Evolutionary conservation across 768 basidiomycete species (phyloP).

Genomic region (Mycena epipterygia): DNA sequence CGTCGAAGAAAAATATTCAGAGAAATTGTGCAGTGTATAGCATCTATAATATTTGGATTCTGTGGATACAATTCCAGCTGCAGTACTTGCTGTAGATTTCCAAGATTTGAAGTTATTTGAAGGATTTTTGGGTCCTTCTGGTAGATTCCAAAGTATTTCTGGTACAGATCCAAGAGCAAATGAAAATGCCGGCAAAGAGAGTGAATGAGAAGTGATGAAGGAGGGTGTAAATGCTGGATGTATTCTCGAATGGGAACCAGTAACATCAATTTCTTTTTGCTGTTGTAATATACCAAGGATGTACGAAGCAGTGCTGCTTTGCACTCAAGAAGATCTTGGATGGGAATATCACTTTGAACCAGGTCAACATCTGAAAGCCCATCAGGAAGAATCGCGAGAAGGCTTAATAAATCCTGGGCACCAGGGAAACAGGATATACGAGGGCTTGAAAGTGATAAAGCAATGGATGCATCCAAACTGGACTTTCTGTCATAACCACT

Average conservation of each 20-base stretch:
- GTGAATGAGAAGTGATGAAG: not conserved
- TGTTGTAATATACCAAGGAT: constrained; percentile 3
- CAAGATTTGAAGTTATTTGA: not conserved
- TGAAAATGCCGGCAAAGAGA: not conserved
- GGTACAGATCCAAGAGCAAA: not conserved
- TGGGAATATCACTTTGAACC: not conserved
- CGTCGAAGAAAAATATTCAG: too few relatives aligned
- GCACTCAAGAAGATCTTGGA: not conserved
- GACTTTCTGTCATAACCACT: too few relatives aligned
- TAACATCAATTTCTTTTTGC: not conserved
- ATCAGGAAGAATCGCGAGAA: too few relatives aligned
- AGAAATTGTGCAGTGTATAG: not conserved
- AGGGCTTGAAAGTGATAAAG: too few relatives aligned
- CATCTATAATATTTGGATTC: not conserved
- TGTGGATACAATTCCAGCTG: not conserved
- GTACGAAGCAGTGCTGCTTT: constrained; percentile 1
- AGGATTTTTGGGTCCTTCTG: not conserved
- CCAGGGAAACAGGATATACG: too few relatives aligned
- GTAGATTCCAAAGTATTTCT: not conserved
- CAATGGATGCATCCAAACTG: too few relatives aligned
- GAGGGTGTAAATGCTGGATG: not conserved
- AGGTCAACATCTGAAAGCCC: constrained; percentile 18
- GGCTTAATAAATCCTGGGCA: too few relatives aligned
- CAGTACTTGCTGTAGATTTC: not conserved
- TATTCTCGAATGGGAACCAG: too few relatives aligned